Evolutionary conservation across 129 eudicot genomes (phyloP), one percentile per base, ranked within the genome.

Genomic region (Escallonia rubra): DNA sequence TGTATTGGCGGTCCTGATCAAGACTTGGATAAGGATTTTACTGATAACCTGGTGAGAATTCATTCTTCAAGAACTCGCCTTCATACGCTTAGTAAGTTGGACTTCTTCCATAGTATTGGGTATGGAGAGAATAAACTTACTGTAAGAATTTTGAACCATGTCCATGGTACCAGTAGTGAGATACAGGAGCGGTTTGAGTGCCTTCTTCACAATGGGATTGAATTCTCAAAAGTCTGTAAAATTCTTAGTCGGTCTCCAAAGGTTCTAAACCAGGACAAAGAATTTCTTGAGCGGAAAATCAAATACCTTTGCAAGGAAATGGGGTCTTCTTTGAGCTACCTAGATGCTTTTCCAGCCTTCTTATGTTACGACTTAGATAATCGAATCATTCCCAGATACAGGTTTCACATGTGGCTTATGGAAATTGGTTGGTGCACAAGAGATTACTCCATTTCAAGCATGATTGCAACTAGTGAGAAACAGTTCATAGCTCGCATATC

Each of bases 321-420:
- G 9, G 85, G 85, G 3, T 75, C 68, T 10, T 77, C 95, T 13
- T 69, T 84, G 69, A 49, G 87, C 43, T 68, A 71, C 64, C 87
- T 90, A 15, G 85, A 82, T 16, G 42, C 58, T 14, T 90, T 84
- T 66, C 97, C 97, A 8, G 73, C 83, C 43, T 90, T 79, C 78
- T 74, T 90, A 63, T 74, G 82, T 75, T 84, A 72, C 68, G 83
- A 78, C 66, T 79, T 90, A 6, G 91, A 90, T 43, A 90, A 82
- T 58, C 72, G 97, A 64, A 86, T 87, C 41, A 90, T 60, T 61
- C 97, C 97, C 4, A 76, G 97, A 71, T 90, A 71, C 65, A 76
- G 68, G 64, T 87, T 90, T 57, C 91, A 86, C 58, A 71, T 60
- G 64, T 87, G 95, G 97, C 85, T 90, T 61, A 68, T 13, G 51